These are phyloP conservation scores for Cydonia oblonga DNA, from an alignment of 331 rosid species.

Conservation along the genomic window DNA sequence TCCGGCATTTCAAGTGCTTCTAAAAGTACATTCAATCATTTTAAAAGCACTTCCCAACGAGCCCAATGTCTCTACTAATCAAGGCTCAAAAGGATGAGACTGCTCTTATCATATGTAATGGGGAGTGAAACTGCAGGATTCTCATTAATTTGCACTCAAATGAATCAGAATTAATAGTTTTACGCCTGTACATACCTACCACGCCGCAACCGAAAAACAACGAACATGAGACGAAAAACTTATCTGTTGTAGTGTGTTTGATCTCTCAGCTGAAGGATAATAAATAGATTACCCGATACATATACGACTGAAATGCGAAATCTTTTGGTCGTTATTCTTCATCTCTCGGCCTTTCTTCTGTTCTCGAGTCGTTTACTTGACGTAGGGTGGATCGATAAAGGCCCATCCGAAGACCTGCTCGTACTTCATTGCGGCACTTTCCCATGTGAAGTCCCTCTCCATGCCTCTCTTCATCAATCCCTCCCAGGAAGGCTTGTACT, in stretches of 20 bases:
- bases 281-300: too few relatives aligned
- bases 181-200: neutral
- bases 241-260: neutral
- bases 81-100: neutral
- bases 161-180: neutral
- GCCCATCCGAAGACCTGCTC: constrained; percentile 71
- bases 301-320: neutral
- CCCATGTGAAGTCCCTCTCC: constrained; percentile 68
- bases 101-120: neutral
- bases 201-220: neutral
- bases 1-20: too few relatives aligned
- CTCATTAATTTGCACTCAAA: neutral
- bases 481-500: constrained; percentile 63
- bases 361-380: neutral
- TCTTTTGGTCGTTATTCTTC: neutral
- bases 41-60: too few relatives aligned
- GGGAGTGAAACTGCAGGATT: neutral
- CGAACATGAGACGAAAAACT: neutral
- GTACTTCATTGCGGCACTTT: constrained; percentile 54
- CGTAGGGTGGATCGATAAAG: constrained; percentile 51
- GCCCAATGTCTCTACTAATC: neutral
- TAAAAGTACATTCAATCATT: too few relatives aligned
- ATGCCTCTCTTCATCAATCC: constrained; percentile 66
- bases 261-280: neutral
- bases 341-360: neutral